Conservation (phyloP, 1,284 basidiomycete species). For the Calocybe gambosa region DNA sequence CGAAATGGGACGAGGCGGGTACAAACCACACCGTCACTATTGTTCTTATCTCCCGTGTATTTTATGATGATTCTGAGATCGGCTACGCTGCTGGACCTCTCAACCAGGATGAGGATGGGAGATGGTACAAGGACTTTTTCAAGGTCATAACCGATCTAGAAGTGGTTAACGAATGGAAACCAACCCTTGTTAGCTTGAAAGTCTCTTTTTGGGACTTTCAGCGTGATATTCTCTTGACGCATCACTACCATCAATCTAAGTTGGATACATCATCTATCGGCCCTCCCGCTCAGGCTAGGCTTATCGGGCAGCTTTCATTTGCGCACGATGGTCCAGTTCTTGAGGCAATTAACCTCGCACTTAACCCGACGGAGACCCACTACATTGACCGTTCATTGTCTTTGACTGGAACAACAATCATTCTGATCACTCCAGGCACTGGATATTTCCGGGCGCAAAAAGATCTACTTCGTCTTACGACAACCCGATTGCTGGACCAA, state of each 20-base stretch:
- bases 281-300: slow-evolving; percentile 51
- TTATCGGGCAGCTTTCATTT: slow-evolving; percentile 75
- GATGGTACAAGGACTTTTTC: slow-evolving; percentile 95
- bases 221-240: slow-evolving; percentile 79
- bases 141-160: slow-evolving; percentile 94
- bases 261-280: slow-evolving; percentile 32
- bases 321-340: slow-evolving; percentile 95
- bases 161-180: slow-evolving; percentile 81
- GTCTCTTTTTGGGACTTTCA: slow-evolving; percentile 86
- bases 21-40: slow-evolving; percentile 95
- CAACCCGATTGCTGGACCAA: slow-evolving; percentile 93
- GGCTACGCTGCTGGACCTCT: slow-evolving; percentile 74
- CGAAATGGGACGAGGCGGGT: slow-evolving; percentile 74
- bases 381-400: slow-evolving; percentile 95
- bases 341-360: slow-evolving; percentile 89
- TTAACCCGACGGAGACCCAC: slow-evolving; percentile 93
- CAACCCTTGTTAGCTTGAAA: slow-evolving; percentile 83
- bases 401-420: slow-evolving; percentile 82
- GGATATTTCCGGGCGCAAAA: slow-evolving; percentile 94
- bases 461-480: slow-evolving; percentile 85
- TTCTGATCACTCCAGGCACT: slow-evolving; percentile 90
- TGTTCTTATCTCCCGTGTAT: slow-evolving; percentile 90
- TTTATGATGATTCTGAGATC: slow-evolving; percentile 82
- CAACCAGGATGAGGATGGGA: slow-evolving; percentile 62
- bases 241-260: slow-evolving; percentile 73